Evolutionary conservation across 2,329 filamentous ascomycete genomes (phyloP), one percentile per base, ranked within the genome.

Genomic region (Colletotrichum costaricense): DNA sequence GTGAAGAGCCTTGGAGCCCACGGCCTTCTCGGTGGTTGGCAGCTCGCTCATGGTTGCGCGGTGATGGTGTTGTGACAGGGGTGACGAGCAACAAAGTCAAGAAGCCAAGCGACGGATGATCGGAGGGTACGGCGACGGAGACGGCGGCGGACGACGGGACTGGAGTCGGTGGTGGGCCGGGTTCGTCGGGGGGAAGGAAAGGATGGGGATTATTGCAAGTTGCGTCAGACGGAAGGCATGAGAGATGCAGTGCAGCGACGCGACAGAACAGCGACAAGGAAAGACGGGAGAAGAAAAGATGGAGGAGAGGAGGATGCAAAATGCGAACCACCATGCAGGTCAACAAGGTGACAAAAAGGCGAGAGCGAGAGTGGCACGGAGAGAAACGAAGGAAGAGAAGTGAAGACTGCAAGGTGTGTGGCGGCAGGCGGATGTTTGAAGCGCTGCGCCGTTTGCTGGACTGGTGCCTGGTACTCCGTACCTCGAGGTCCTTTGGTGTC

Each of bases 21-120:
- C 68, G 22, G 70, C 77, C 75, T 79, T 79, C 74, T 79, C 78
- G 16, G 69, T 74, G 28, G 75, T 73, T 6, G 76, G 73, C 22
- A 75, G 74, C 5, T 64, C 63, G 30, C 58, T 64, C 74, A 76
- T 75, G 65, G 33, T 59, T 52, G 24, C 52, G 24, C 33, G 49
- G 66, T 38, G 14, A 49, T 49, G 46, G 30, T 26, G 16, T 54
- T 46, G 12, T 30, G 38, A 49, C 16, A 42, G 55, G 30, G 22
- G 19, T n/a, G 28, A 19, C 26, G 38, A 62, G 35, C 74, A 26
- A 11, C 28, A 14, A 57, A 49, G 63, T 66, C 58, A 64, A 74
- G 56, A 75, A 56, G 72, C 68, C 59, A 64, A 67, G 54, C 59
- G 68, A 11, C 72, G 54, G 33, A 26, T 54, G 42, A 46, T 65